Evolutionary conservation across 1,139 yeast species (phyloP), one percentile per base, ranked within the genome.

Genomic region (Nakaseomyces delphensis): DNA sequence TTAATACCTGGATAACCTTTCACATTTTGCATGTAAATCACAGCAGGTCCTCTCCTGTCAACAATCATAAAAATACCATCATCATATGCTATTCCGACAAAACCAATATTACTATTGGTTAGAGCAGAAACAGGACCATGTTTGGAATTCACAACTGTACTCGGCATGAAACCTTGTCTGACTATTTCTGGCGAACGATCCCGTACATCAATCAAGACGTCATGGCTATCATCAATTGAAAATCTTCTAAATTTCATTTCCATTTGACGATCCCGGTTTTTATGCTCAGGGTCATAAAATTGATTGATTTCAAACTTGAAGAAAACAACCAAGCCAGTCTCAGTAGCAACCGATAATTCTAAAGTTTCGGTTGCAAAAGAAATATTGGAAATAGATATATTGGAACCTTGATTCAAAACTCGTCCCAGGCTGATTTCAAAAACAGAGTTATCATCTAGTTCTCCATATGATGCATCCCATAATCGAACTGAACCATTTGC

Each of bases 1-100:
- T 53, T 44, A 43, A 47, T 43, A 5, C 50, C 52, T 3, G 62
- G 48, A 10, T 54, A 42, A 18, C 55, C 52, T 19, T 48, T 54
- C 11, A 66, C 48, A 29, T 66, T 63, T n/a, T 70, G 79, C 49
- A 77, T 72, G 53, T 70, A 75, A 24, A 89, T 83, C 2, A 85
- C 69, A 0, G 87, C 86, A 1, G 95, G 95, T 0, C 94, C 95
- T 46, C 96, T 71, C 45, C 86, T 71, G 63, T 91, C 97, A 48
- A 93, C 67, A 0, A 91, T 80, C 3, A 82, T 64, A 25, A 91
- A 53, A 35, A 78, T 71, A 19, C 98, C 98, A 11, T 81, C 75
- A 39, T 73, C 73, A 60, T 84, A 87, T 0, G 84, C 95, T 40
- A 85, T 68, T 0, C 87, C 95, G 4, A 83, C 85, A 66, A 91